Percentiles rank a stretch among this genome's conserved stretches.
Evolutionary conservation across 805 yeast species (phyloP).

Genomic region (Priceomyces castillae): DNA sequence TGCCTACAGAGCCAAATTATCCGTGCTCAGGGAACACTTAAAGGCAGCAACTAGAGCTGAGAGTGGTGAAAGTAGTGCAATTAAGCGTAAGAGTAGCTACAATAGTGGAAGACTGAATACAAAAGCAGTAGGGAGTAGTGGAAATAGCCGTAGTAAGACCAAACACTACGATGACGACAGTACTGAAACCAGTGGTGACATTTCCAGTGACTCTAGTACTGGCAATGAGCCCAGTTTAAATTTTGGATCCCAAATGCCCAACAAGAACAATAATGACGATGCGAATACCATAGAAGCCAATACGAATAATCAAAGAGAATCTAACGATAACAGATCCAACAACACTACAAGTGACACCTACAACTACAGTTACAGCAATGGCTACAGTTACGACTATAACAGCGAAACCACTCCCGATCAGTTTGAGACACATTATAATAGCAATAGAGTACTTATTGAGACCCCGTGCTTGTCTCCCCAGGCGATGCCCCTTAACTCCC

Average conservation of each 20-base stretch:
- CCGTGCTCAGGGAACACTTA: conserved; percentile 4
- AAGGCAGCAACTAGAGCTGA: neutral
- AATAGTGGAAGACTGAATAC: no score
- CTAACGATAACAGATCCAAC: neutral
- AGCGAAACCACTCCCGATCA: neutral
- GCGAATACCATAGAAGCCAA: neutral
- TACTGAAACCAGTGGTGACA: neutral
- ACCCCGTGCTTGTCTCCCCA: conserved; percentile 2
- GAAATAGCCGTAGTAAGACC: neutral
- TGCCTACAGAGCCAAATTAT: conserved; percentile 14
- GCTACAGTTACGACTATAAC: neutral
- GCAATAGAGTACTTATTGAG: conserved; percentile 1
- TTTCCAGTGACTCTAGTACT: conserved; percentile 1
- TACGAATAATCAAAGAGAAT: neutral
- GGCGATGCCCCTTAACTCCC: conserved; percentile 1
- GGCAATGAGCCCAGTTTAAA: neutral
- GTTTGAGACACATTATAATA: neutral
- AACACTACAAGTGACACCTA: neutral
- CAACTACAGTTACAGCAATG: neutral
- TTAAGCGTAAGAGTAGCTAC: neutral
- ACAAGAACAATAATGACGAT: neutral
- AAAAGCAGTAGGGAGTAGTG: neutral
- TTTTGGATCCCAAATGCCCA: neutral
- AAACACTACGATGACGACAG: neutral
- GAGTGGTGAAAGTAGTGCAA: neutral